Percentiles rank a stretch among this genome's conserved stretches.
Conservation (phyloP, 2,329 filamentous ascomycete genomes). For the Cercospora canescens region DNA sequence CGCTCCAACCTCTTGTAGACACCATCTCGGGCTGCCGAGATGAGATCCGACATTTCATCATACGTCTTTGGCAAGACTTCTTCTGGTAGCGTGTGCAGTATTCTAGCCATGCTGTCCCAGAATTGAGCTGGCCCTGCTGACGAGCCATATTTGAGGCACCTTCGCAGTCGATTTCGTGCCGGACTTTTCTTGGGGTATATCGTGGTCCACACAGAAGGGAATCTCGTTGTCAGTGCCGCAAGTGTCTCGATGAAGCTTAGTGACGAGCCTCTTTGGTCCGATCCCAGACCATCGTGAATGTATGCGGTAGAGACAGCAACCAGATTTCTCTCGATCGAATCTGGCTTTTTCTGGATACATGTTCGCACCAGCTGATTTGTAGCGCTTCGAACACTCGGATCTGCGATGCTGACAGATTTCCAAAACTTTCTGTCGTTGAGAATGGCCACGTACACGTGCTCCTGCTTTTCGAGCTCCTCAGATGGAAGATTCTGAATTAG, state of each 20-base stretch:
- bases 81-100: constrained; percentile 60
- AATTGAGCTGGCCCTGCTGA: constrained; percentile 71
- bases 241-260: constrained; percentile 69
- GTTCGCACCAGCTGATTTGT: constrained; percentile 58
- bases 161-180: constrained; percentile 60
- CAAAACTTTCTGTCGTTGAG: constrained; percentile 64
- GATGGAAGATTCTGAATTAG: constrained; percentile 48
- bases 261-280: constrained; percentile 72
- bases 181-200: constrained; percentile 60
- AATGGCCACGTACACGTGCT: constrained; percentile 64
- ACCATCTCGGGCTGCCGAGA: constrained; percentile 69
- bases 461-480: constrained; percentile 61
- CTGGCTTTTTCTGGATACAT: constrained; percentile 50
- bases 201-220: constrained; percentile 73
- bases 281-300: constrained; percentile 71
- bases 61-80: constrained; percentile 55
- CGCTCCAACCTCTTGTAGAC: constrained; percentile 74
- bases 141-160: constrained; percentile 80
- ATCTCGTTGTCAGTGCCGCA: constrained; percentile 61
- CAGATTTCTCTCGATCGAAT: constrained; percentile 39
- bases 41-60: constrained; percentile 60
- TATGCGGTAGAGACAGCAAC: constrained; percentile 67
- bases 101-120: constrained; percentile 67
- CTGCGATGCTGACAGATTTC: constrained; percentile 58
- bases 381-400: constrained; percentile 59